Evolutionary conservation across 176 grass and related monocot species (phyloP).

Genomic region (Thalia dealbata): DNA sequence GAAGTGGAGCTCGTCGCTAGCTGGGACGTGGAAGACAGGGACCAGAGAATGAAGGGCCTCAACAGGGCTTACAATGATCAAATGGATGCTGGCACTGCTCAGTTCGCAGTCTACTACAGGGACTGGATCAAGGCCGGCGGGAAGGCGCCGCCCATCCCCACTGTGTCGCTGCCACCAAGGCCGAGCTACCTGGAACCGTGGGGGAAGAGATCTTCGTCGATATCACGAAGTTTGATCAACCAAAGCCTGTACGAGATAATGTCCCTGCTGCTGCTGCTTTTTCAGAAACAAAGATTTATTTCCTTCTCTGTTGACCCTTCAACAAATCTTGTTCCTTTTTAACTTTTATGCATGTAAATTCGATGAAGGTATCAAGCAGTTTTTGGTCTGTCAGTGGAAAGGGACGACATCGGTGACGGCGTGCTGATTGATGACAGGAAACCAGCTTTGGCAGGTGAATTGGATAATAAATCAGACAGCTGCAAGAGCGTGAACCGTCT

Average conservation of each 20-base stretch:
- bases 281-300: not conserved
- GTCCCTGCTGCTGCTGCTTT: not conserved
- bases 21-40: slow-evolving; percentile 30
- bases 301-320: not conserved
- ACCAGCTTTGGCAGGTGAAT: slow-evolving; percentile 25
- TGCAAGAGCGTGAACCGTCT: slow-evolving; percentile 34
- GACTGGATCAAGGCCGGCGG: slow-evolving; percentile 69
- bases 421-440: slow-evolving; percentile 31
- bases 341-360: not conserved
- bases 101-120: slow-evolving; percentile 87
- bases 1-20: slow-evolving; percentile 41
- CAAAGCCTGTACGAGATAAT: slow-evolving; percentile 55
- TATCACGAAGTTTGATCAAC: slow-evolving; percentile 53
- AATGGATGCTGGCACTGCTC: slow-evolving; percentile 66
- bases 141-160: slow-evolving; percentile 39
- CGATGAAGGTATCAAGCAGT: slow-evolving; percentile 71
- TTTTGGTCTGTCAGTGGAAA: slow-evolving; percentile 43
- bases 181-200: slow-evolving; percentile 16
- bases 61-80: slow-evolving; percentile 70
- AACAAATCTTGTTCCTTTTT: not conserved
- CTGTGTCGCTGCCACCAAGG: slow-evolving; percentile 50
- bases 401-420: slow-evolving; percentile 32
- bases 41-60: slow-evolving; percentile 43
- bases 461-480: slow-evolving; percentile 31
- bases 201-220: slow-evolving; percentile 37